These are phyloP conservation scores for Aquanectria penicillioides DNA, from an alignment of 2,329 filamentous ascomycete genomes.

Conservation along the genomic window DNA sequence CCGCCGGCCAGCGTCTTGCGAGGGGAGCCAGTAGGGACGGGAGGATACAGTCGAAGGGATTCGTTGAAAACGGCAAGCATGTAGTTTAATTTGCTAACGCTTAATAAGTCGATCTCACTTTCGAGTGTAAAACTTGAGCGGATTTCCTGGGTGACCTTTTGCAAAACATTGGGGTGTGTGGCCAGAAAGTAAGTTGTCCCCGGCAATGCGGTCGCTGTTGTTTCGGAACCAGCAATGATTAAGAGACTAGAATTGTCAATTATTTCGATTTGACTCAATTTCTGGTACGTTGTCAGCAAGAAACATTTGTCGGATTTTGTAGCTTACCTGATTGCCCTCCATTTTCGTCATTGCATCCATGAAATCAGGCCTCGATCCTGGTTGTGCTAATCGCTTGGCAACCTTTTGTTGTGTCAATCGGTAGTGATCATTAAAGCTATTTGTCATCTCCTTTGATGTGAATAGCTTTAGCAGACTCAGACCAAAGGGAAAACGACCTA, in stretches of 20 bases:
- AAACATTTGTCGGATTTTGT: too few species aligned
- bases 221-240: constrained; percentile 12
- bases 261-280: background rate
- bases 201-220: constrained; percentile 4
- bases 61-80: constrained; percentile 8
- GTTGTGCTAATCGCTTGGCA: background rate
- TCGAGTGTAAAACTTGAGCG: background rate
- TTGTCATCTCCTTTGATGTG: background rate
- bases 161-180: background rate
- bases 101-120: background rate
- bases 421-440: background rate
- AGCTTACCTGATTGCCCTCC: background rate
- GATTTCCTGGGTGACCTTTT: background rate
- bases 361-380: background rate
- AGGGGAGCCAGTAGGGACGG: constrained; percentile 1
- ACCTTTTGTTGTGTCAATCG: background rate
- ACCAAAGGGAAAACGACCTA: background rate
- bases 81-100: constrained; percentile 7
- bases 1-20: background rate
- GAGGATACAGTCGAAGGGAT: constrained; percentile 12
- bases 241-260: background rate
- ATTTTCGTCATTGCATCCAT: background rate
- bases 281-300: background rate
- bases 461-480: background rate
- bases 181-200: background rate